Base-by-base conservation (phyloP, 768 basidiomycete genomes). In the Calocybe gangraenosa region DNA sequence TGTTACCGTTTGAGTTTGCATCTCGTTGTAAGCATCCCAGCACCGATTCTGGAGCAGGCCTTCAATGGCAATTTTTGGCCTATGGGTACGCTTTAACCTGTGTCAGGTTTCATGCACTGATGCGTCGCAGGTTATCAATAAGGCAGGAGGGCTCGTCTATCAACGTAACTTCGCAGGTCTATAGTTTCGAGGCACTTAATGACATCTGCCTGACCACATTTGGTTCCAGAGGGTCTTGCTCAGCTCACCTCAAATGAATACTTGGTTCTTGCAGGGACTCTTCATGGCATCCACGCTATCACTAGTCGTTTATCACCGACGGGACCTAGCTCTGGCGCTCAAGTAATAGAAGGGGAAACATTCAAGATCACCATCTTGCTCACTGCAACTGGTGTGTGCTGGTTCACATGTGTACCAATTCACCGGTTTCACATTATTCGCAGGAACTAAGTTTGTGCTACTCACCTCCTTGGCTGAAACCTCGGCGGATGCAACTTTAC, bases 201-300 rank as follows among this genome's bases (percentile, higher is more conserved):
- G 21, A 14, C 34, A 38, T 37, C 34, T 46, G 38, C 38, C 37
- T 44, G 25, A 44, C 23, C 37, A 23, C 35, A 33, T 39, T 37
- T n/a, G 17, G 44, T 21, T 37, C 20, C 63, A 96, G 96, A 94
- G 53, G 93, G 92, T n/a, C 82, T 98, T 38, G 84, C 92, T 7
- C 79, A 84, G 46, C 71, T 95, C 42, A 88, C 89, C 6, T 91
- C 94, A 17, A 96, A 96, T 65, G 93, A 96, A 70, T 87, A 92
- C 53, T 81, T 99, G 43, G 90, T 98, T 14, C 79, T 98, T 32
- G 96, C 96, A 2, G 95, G 95, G 35, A 98, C 96, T 11, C 67
- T 98, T 30, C 96, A 98, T 52, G 94, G 95, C 40, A 95, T 99
- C 21, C 96, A 98, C 57, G 96, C 96, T n/a, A 98, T 98, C 55